Conservation (phyloP, 805 yeast genomes). For the Sugiyamaella mastotermitis region DNA sequence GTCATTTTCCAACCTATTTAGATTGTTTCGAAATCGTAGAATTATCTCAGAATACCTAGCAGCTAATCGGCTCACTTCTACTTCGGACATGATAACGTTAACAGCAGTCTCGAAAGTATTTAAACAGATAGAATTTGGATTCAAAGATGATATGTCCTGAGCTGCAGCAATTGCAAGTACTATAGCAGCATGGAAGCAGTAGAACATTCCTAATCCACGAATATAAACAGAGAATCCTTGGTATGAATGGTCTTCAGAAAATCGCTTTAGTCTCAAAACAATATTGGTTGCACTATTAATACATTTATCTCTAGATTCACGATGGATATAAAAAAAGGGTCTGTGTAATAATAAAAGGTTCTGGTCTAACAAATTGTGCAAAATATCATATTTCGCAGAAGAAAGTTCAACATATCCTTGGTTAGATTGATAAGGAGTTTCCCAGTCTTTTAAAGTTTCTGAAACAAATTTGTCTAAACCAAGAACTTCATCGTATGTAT, state of each 20-base stretch:
- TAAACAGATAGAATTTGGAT: too few species aligned
- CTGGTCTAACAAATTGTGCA: constrained; percentile 9
- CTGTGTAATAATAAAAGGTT: constrained; percentile 10
- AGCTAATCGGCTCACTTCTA: constrained; percentile 4
- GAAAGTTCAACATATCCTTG: neutral
- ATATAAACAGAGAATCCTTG: constrained; percentile 5
- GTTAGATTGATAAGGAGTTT: constrained; percentile 4
- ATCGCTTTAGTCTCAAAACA: neutral
- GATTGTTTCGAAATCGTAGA: neutral
- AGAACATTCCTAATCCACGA: constrained; percentile 11
- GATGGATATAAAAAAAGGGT: constrained; percentile 7
- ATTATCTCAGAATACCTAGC: constrained; percentile 3
- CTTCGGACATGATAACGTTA: neutral
- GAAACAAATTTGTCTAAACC: constrained; percentile 3
- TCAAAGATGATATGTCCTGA: constrained; percentile 5
- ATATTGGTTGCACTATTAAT: constrained; percentile 5
- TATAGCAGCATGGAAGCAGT: constrained; percentile 11
- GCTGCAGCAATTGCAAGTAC: constrained; percentile 12
- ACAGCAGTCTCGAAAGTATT: too few species aligned
- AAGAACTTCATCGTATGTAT: constrained; percentile 9
- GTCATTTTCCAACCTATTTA: neutral
- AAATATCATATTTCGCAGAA: constrained; percentile 7
- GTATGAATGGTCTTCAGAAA: constrained; percentile 1
- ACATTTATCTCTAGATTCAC: constrained; percentile 7
- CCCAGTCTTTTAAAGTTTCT: constrained; percentile 4